Evolutionary conservation across 805 yeast species (phyloP), one percentile per base, ranked within the genome.

Genomic region (Yarrowia sp.): DNA sequence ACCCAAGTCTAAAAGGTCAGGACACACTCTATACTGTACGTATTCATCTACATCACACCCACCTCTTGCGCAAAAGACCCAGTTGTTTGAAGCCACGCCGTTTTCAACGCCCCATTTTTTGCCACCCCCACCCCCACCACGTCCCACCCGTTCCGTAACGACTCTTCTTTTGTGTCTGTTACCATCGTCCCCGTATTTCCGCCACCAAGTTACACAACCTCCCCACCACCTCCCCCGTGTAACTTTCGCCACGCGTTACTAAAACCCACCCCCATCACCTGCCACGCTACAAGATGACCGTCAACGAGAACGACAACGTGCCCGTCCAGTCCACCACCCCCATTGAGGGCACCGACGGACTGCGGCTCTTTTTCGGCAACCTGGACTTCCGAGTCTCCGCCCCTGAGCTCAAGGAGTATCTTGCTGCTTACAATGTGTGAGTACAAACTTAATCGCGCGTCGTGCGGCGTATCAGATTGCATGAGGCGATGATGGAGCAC

Each of bases 321-420:
- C 52, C 50, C 35, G 52, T 59, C 52, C 65, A 59, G 65, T 59
- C 52, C 42, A 32, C 11, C 46, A 42, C 52, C 26, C 56, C 67
- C 46, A 38, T 49, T 49, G 67, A 63, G 59, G 68, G 41, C 38
- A 52, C 50, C 52, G 61, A 65, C 36, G 59, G 61, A 10, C 49
- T 41, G 50, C 68, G 68, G 15, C 68, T 65, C 16, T 65, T 52
- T 49, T 36, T 65, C 40, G 68, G 68, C 32, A 65, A 53, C 61
- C 52, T 65, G 19, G 68, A 53, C 14, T 65, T 65, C 36, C 50
- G 52, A n/a, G 68, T 43, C 35, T 65, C 61, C 12, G 59, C 52
- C 43, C 61, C 68, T 50, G 61, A 65, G 52, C 61, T 65, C 68
- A 65, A 65, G 45, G 68, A 65, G 68, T 53, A 52, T 35, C 52